Conservation (phyloP, 805 yeast genomes). For the Ogataea pini region DNA sequence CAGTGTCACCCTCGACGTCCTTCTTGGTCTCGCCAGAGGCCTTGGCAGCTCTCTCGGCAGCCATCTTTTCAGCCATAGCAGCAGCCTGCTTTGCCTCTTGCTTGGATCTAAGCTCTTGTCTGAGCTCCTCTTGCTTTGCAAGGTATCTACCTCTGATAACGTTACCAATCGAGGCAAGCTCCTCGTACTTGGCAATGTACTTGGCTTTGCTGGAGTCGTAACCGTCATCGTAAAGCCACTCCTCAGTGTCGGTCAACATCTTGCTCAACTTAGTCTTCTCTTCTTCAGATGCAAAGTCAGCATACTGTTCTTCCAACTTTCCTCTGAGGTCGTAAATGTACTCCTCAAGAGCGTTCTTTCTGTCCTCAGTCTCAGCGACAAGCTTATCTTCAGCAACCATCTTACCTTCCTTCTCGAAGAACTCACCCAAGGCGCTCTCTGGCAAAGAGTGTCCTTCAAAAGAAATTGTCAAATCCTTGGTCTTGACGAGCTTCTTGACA, state of each 20-base stretch:
- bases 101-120: constrained; percentile 82
- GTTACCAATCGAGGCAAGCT: constrained; percentile 92
- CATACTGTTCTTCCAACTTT: constrained; percentile 89
- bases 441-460: constrained; percentile 65
- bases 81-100: constrained; percentile 85
- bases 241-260: constrained; percentile 84
- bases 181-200: constrained; percentile 97
- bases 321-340: constrained; percentile 97
- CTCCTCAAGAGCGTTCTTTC: constrained; percentile 97
- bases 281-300: constrained; percentile 83
- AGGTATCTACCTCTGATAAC: constrained; percentile 92
- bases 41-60: constrained; percentile 67
- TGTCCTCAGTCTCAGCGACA: constrained; percentile 98
- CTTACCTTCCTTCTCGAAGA: constrained; percentile 80
- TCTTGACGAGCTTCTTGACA: constrained; percentile 92
- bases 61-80: constrained; percentile 79
- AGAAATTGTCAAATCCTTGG: constrained; percentile 68
- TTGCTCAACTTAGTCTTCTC: constrained; percentile 80
- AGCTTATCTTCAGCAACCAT: constrained; percentile 89
- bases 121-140: constrained; percentile 93
- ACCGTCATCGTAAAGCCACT: constrained; percentile 98
- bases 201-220: constrained; percentile 95
- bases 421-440: constrained; percentile 53
- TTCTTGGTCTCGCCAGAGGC: constrained; percentile 37
- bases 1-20: constrained; percentile 38